phyloP scores from a whole-genome alignment of 1,284 basidiomycete genomes.

The Stereum hirsutum region DNA sequence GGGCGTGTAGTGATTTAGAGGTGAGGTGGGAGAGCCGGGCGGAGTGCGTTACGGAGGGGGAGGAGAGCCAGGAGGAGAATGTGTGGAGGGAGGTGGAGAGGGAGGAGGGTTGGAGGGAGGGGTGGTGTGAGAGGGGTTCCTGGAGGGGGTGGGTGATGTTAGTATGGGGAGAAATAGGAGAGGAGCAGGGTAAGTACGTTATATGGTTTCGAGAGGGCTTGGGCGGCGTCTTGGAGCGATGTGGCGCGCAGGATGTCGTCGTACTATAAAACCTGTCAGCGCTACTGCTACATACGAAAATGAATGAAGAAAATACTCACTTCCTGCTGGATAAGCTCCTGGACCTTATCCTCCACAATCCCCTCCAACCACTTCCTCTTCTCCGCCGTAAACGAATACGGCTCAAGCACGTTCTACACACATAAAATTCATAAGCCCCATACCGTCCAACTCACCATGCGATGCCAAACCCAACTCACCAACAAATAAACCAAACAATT shows the following conservation, averaged over 20 bases:
- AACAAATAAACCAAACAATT: conserved; percentile 80
- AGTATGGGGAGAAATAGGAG: neutral
- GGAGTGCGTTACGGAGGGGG: conserved; percentile 65
- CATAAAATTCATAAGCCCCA: neutral
- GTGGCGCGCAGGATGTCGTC: conserved; percentile 64
- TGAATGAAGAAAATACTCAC: conserved; percentile 34
- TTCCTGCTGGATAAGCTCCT: conserved; percentile 70
- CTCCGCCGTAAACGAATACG: conserved; percentile 62
- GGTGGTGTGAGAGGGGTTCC: conserved; percentile 66
- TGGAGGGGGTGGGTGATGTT: conserved; percentile 17
- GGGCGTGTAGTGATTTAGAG: too few relatives aligned
- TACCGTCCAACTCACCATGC: neutral
- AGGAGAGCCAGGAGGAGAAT: conserved; percentile 65
- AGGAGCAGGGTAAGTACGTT: conserved; percentile 35
- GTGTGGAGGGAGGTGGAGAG: conserved; percentile 45
- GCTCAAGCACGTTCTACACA: conserved; percentile 57
- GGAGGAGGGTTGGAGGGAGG: conserved; percentile 43
- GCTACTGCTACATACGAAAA: neutral
- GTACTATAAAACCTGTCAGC: conserved; percentile 38
- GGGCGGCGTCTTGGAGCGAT: conserved; percentile 60
- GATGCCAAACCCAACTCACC: conserved; percentile 30
- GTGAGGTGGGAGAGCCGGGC: conserved; percentile 70
- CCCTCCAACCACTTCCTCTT: conserved; percentile 51
- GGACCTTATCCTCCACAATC: conserved; percentile 57
- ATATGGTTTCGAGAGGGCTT: conserved; percentile 46